Conservation (phyloP, 805 yeast species). For the Ogataea philodendri region DNA sequence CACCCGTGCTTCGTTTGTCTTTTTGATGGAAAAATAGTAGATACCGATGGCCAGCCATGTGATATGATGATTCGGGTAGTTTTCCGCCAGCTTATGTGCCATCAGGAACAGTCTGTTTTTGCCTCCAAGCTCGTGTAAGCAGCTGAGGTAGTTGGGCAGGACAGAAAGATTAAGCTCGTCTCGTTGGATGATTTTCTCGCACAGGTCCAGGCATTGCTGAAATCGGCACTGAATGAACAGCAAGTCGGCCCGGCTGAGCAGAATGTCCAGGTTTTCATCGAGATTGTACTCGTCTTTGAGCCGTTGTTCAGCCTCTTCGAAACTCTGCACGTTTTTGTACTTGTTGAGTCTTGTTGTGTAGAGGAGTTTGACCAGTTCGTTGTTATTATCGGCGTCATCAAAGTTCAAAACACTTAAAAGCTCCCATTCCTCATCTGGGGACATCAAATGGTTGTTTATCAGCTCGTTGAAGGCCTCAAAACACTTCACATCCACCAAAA, state of each 20-base stretch:
- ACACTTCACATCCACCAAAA: conserved; percentile 83
- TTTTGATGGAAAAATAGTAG: conserved; percentile 74
- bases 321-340: conserved; percentile 55
- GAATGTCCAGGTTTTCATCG: conserved; percentile 64
- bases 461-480: conserved; percentile 88
- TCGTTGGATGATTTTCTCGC: conserved; percentile 55
- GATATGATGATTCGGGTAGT: conserved; percentile 73
- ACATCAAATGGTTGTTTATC: conserved; percentile 64
- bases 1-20: conserved; percentile 78
- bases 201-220: conserved; percentile 68
- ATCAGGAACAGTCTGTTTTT: conserved; percentile 74
- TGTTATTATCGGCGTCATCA: conserved; percentile 72
- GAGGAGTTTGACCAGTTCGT: conserved; percentile 71
- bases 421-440: conserved; percentile 88
- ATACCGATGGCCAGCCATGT: conserved; percentile 94
- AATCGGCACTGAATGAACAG: conserved; percentile 75
- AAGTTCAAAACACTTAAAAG: conserved; percentile 63
- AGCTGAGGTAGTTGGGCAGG: conserved; percentile 76
- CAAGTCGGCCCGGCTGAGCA: conserved; percentile 66
- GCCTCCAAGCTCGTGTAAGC: conserved; percentile 81
- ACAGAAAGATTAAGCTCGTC: conserved; percentile 74
- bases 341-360: conserved; percentile 78
- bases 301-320: conserved; percentile 62
- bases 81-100: conserved; percentile 83
- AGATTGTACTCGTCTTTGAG: conserved; percentile 72